Conservation (phyloP, 495 filamentous ascomycete genomes). For the Penicillium turbatum region DNA sequence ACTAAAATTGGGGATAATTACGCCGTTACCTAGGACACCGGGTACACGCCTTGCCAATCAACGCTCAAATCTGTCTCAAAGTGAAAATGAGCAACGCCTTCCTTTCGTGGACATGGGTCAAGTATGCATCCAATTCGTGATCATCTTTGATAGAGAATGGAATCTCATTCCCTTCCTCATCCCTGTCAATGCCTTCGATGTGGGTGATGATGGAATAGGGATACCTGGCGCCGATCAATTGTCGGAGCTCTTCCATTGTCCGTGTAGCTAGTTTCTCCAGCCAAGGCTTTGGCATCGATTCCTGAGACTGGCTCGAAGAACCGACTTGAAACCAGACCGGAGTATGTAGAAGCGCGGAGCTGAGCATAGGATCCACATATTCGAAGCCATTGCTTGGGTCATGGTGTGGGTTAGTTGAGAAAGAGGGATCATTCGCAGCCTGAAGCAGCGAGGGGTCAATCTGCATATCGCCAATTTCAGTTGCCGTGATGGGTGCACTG, state of each 20-base stretch:
- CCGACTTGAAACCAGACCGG: slow-evolving; percentile 64
- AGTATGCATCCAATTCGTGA: slow-evolving; percentile 64
- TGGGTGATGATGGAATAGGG: slow-evolving; percentile 51
- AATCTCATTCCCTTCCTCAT: slow-evolving; percentile 53
- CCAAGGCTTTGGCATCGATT: slow-evolving; percentile 51
- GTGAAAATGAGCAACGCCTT: slow-evolving; percentile 64
- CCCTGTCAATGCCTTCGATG: slow-evolving; percentile 63
- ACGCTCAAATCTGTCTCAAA: slow-evolving; percentile 24
- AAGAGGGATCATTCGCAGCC: slow-evolving; percentile 48
- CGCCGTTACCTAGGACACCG: neutral
- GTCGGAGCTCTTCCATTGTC: slow-evolving; percentile 53
- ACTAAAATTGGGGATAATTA: no score
- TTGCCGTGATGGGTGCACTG: slow-evolving; percentile 39
- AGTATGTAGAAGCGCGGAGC: slow-evolving; percentile 32
- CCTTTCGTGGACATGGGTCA: slow-evolving; percentile 56
- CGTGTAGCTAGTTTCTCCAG: slow-evolving; percentile 52
- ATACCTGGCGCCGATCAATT: slow-evolving; percentile 51
- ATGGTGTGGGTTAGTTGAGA: slow-evolving; percentile 39
- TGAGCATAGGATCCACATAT: slow-evolving; percentile 37
- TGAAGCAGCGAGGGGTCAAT: slow-evolving; percentile 61
- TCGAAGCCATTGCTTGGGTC: slow-evolving; percentile 35
- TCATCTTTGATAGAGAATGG: slow-evolving; percentile 60
- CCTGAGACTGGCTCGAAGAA: slow-evolving; percentile 46
- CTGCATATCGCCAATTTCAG: slow-evolving; percentile 54
- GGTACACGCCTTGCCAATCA: neutral